Conservation (phyloP, 208 protist genomes). For the Herpetomonas samuelpessoai region DNA sequence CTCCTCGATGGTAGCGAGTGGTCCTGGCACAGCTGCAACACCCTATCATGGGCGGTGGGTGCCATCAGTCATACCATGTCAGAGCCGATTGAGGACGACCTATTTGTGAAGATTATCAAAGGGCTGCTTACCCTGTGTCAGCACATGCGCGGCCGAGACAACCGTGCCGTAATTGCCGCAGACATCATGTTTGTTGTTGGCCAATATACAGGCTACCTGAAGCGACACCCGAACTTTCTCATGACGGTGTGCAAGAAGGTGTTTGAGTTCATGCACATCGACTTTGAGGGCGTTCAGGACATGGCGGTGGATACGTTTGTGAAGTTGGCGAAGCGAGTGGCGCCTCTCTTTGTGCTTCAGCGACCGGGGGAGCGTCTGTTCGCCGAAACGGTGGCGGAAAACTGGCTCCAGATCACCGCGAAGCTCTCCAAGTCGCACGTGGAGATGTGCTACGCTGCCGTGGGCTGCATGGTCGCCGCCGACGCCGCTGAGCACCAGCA, state of each 20-base stretch:
- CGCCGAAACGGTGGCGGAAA: conserved; percentile 91
- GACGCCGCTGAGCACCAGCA: conserved; percentile 34
- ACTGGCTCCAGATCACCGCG: conserved; percentile 87
- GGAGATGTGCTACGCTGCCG: conserved; percentile 97
- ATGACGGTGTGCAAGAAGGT: conserved; percentile 99
- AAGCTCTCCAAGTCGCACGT: conserved; percentile 92
- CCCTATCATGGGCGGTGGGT: conserved; percentile 99
- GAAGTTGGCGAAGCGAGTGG: conserved; percentile 97
- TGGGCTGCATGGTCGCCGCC: conserved; percentile 93
- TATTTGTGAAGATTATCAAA: conserved; percentile 98
- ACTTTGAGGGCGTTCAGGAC: conserved; percentile 98
- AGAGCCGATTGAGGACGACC: conserved; percentile 96
- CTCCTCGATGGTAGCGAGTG: conserved; percentile 92
- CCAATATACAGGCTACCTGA: conserved; percentile 99
- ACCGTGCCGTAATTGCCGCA: conserved; percentile 98
- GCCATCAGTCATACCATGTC: conserved; percentile 96
- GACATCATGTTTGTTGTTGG: conserved; percentile 99
- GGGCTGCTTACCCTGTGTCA: conserved; percentile 98
- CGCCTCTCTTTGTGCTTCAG: conserved; percentile 85
- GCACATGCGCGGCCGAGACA: conserved; percentile 93
- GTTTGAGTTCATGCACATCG: conserved; percentile 99
- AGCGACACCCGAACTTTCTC: conserved; percentile 97
- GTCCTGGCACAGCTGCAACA: conserved; percentile 97
- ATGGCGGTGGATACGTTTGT: conserved; percentile 99
- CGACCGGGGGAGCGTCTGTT: conserved; percentile 43